These are phyloP conservation scores for Globisporangium barbulae DNA, from an alignment of 352 stramenopile species.

Conservation along the genomic window DNA sequence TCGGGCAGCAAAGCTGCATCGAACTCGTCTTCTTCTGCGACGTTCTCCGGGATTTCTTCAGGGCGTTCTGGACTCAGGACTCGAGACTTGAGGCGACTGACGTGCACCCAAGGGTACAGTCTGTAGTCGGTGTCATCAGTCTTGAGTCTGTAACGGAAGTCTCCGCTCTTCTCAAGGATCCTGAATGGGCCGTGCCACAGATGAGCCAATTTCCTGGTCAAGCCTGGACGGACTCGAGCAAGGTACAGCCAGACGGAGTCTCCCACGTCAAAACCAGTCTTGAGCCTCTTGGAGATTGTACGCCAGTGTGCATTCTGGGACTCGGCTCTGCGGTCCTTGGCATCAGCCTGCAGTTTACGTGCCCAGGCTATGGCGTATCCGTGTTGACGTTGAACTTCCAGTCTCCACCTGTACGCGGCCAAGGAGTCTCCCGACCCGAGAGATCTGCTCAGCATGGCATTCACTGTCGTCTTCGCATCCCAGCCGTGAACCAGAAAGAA, in stretches of 20 bases:
- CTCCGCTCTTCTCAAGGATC: conserved; percentile 16
- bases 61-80: conserved; percentile 1
- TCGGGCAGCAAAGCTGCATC: conserved; percentile 23
- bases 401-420: conserved; percentile 10
- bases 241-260: conserved; percentile 8
- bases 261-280: neutral
- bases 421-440: neutral
- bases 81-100: conserved; percentile 15
- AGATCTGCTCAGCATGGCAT: neutral
- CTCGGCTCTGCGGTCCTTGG: neutral
- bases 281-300: neutral
- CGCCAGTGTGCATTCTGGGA: neutral
- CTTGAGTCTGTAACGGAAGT: conserved; percentile 15
- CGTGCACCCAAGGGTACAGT: conserved; percentile 20
- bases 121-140: neutral
- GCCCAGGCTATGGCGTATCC: conserved; percentile 1
- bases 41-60: neutral
- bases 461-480: conserved; percentile 14
- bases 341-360: neutral
- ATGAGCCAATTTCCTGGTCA: conserved; percentile 19
- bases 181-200: conserved; percentile 23
- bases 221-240: neutral
- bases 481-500: conserved; percentile 22
- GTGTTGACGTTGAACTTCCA: conserved; percentile 5
- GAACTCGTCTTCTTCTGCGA: conserved; percentile 13